Conservation (phyloP, 2,329 filamentous ascomycete genomes). For the Claviceps pusilla region DNA sequence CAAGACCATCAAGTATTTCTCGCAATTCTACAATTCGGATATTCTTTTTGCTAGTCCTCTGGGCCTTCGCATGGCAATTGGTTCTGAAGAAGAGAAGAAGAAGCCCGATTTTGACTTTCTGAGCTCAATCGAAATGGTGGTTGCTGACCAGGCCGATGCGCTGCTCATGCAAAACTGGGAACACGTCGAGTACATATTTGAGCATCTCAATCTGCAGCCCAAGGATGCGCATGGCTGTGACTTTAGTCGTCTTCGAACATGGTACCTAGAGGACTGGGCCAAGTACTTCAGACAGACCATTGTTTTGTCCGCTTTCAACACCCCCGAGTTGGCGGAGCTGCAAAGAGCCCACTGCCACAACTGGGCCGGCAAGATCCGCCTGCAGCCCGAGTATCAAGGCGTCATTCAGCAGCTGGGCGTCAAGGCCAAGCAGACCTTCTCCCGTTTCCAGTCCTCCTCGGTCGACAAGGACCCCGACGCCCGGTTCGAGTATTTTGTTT, state of each 20-base stretch:
- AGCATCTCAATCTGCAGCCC: slow-evolving; percentile 80
- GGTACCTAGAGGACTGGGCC: slow-evolving; percentile 85
- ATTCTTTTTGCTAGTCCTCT: slow-evolving; percentile 85
- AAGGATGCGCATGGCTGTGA: slow-evolving; percentile 84
- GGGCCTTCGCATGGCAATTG: slow-evolving; percentile 79
- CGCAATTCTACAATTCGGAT: slow-evolving; percentile 91
- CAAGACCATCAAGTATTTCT: slow-evolving; percentile 88
- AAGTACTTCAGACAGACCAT: slow-evolving; percentile 74
- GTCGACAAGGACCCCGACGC: slow-evolving; percentile 68
- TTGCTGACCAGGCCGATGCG: slow-evolving; percentile 85
- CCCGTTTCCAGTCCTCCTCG: slow-evolving; percentile 60
- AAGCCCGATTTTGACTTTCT: slow-evolving; percentile 74
- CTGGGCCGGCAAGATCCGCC: slow-evolving; percentile 62
- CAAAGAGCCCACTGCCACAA: slow-evolving; percentile 66
- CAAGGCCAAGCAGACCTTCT: slow-evolving; percentile 74
- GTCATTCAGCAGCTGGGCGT: slow-evolving; percentile 59
- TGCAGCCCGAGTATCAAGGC: slow-evolving; percentile 53
- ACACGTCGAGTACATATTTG: slow-evolving; percentile 81
- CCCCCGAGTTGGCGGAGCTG: slow-evolving; percentile 72
- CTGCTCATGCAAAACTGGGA: slow-evolving; percentile 98
- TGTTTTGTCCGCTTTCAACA: slow-evolving; percentile 66
- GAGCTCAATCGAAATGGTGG: slow-evolving; percentile 78
- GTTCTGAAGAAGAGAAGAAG: slow-evolving; percentile 50
- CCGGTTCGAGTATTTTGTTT: slow-evolving; percentile 81
- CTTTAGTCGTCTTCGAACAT: slow-evolving; percentile 75